Evolutionary conservation across 352 stramenopile genomes (phyloP).

Genomic region (Phytophthora litchii): DNA sequence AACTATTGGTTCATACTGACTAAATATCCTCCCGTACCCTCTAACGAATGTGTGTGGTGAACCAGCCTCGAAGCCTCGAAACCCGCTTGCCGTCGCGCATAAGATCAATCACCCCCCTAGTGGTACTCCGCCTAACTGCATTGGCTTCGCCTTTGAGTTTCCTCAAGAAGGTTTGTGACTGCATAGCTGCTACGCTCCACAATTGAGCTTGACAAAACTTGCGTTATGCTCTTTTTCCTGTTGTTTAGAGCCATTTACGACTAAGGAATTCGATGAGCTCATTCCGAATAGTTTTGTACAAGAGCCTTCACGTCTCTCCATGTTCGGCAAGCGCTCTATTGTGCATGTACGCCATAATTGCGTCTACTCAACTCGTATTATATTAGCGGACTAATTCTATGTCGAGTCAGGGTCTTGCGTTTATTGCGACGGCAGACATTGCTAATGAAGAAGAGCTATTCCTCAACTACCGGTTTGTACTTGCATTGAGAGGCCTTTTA

Average conservation of each 20-base stretch:
- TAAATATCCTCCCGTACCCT: background rate
- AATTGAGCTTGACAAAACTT: background rate
- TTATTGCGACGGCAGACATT: constrained; percentile 82
- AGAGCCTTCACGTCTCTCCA: constrained; percentile 76
- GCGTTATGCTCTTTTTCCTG: background rate
- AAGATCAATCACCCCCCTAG: constrained; percentile 88
- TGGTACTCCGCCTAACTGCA: constrained; percentile 72
- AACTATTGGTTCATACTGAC: background rate
- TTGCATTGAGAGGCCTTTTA: constrained; percentile 1
- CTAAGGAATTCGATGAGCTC: constrained; percentile 57
- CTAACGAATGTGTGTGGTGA: constrained; percentile 13
- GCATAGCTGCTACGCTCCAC: too few species aligned
- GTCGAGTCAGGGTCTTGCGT: constrained; percentile 58
- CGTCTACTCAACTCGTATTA: background rate
- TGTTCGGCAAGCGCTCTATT: constrained; percentile 85
- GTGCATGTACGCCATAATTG: constrained; percentile 64
- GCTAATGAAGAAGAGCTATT: constrained; percentile 82
- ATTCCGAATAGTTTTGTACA: constrained; percentile 87
- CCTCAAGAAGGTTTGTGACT: constrained; percentile 54
- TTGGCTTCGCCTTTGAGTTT: constrained; percentile 86
- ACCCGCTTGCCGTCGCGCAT: constrained; percentile 77
- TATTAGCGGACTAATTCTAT: background rate
- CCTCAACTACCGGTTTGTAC: constrained; percentile 75
- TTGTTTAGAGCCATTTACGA: constrained; percentile 68
- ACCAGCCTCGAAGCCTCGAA: constrained; percentile 61